Base-by-base conservation (phyloP, 164 flowering plant genomes). In the Saururus chinensis region DNA sequence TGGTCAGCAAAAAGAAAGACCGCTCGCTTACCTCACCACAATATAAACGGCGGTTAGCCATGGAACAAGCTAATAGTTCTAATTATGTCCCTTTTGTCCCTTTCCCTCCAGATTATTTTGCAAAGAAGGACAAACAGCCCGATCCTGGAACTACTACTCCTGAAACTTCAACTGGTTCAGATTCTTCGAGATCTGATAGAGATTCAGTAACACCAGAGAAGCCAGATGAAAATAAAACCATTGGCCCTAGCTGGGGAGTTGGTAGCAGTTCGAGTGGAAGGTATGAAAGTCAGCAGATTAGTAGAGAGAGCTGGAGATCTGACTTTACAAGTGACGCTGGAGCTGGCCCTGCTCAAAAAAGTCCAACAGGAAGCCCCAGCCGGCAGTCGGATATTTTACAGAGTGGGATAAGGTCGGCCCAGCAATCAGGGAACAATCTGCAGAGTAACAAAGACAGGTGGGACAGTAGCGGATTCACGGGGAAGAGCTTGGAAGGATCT, bases 71-170 rank as follows among this genome's bases (percentile, higher is more conserved):
- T 22, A 74, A 63, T 57, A 75, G 56, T 37, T 68, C 78, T 42
- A 86, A 85, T 64, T 82, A 72, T 61, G 98, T 89, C 10, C 98
- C 96, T 4, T 92, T 86, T 71, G 98, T 92, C 25, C 98, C 98
- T 9, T 92, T 89, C 69, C 96, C 98, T 22, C 96, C 96, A 1
- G 92, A 79, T 63, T 86, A 92, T 71, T 89, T 92, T 71, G 84
- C 96, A 19, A 83, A 78, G 54, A 86, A 81, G 73, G 84, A 82
- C 62, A 71, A 80, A 56, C 76, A 69, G 37, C 63, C 74, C 26
- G 79, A 71, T 23, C 52, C 22, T 0, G 64, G 68, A 40, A 71
- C 66, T 60, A 60, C 73, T 8, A 58, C 68, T 24, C 66, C 54
- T 40, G 65, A 75, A 51, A 17, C 66, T 23, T 8, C 35, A 4